phyloP scores from a whole-genome alignment of 192 early-diverging fungal species.

The Powellomyces hirtus region DNA sequence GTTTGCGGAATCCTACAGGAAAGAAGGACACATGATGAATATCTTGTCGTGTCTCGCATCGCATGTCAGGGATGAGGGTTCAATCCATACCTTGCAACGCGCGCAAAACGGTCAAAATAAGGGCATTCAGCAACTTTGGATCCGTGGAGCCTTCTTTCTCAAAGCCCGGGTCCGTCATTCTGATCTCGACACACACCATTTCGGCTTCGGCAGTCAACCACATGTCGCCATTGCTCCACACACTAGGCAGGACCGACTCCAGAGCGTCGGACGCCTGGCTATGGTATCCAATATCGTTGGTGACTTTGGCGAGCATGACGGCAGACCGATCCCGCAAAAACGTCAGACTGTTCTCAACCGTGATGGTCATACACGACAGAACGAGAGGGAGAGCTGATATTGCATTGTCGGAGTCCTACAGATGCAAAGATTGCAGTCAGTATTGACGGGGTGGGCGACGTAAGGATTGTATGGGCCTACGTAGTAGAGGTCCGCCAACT shows the following conservation, averaged over 20 bases:
- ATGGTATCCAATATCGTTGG: neutral
- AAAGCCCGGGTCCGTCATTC: neutral
- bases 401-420: neutral
- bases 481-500: neutral
- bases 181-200: neutral
- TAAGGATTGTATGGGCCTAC: neutral
- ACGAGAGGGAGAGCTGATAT: neutral
- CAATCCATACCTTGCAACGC: neutral
- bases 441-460: too few relatives aligned
- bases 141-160: neutral
- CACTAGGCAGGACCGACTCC: neutral
- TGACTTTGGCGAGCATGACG: neutral
- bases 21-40: neutral
- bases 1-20: neutral
- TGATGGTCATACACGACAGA: neutral
- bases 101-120: neutral
- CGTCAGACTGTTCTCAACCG: neutral
- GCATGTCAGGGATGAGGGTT: neutral
- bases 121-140: neutral
- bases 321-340: neutral
- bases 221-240: neutral
- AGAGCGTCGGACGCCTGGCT: neutral
- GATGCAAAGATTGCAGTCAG: too few relatives aligned
- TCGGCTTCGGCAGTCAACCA: neutral
- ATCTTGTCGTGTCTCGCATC: neutral